Evolutionary conservation across 2,329 filamentous ascomycete genomes (phyloP).

Genomic region (Ceratocystis eucalypticola): DNA sequence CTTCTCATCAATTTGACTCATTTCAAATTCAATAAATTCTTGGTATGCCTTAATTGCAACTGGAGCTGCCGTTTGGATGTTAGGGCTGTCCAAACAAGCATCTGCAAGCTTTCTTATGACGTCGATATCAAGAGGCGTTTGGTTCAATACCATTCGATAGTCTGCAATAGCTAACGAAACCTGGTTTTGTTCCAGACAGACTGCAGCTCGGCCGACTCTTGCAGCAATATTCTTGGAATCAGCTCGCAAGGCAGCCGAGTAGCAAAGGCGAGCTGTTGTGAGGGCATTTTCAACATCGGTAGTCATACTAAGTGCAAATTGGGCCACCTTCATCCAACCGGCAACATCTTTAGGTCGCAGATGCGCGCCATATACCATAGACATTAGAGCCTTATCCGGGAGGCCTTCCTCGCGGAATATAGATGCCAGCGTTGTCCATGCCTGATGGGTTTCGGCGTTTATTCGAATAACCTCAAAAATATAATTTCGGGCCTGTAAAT

Average conservation of each 20-base stretch:
- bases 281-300: slow-evolving; percentile 34
- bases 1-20: slow-evolving; percentile 27
- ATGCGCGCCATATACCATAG: slow-evolving; percentile 48
- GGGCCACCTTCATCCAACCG: slow-evolving; percentile 46
- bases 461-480: slow-evolving; percentile 53
- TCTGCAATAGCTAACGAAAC: slow-evolving; percentile 41
- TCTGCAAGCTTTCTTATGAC: slow-evolving; percentile 44
- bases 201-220: slow-evolving; percentile 44
- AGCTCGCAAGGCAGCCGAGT: slow-evolving; percentile 44
- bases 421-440: slow-evolving; percentile 49
- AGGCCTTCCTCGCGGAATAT: slow-evolving; percentile 49
- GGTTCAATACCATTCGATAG: slow-evolving; percentile 42
- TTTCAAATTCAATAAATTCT: slow-evolving; percentile 30
- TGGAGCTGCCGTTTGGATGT: slow-evolving; percentile 29
- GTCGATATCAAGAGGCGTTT: slow-evolving; percentile 39
- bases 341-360: slow-evolving; percentile 46
- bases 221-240: slow-evolving; percentile 45
- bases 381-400: slow-evolving; percentile 42
- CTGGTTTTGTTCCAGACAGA: slow-evolving; percentile 43
- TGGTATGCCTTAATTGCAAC: slow-evolving; percentile 38
- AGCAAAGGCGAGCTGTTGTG: slow-evolving; percentile 44
- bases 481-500: slow-evolving; percentile 44
- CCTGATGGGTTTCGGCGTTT: slow-evolving; percentile 52
- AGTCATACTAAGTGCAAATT: slow-evolving; percentile 34
- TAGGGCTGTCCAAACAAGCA: slow-evolving; percentile 40